Base-by-base conservation (phyloP, 2,329 filamentous ascomycete genomes). In the Colletotrichum phormii region DNA sequence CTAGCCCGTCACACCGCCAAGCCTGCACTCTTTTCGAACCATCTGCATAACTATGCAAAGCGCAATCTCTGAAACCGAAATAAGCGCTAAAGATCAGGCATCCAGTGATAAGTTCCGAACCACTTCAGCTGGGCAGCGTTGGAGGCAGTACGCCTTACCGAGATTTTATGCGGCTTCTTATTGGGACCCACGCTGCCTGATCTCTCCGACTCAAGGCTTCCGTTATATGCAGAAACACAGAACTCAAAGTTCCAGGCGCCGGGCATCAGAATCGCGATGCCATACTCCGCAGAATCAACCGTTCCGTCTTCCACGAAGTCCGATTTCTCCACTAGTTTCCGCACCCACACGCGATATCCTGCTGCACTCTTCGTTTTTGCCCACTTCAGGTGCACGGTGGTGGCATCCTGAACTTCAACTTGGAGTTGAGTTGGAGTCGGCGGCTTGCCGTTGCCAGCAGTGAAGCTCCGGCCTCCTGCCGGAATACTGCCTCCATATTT, bases 221-320 rank as follows among this genome's bases (percentile, higher is more conserved):
- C 76, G 37, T 77, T 77, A 46, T 68, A 74, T 42, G 76, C 69
- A 29, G 63, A 64, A n/a, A 77, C 71, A 64, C 67, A 75, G 49
- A 75, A 75, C 64, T 75, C 75, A 58, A 72, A 76, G 62, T 73
- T 72, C 75, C 75, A 77, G 8, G 71, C 70, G 8, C 75, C 74
- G 1, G 74, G 75, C 12, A 68, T 74, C 22, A 76, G 58, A 33
- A 75, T 75, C 12, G 51, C 49, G 12, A 75, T 31, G 2, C 61
- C 65, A 3, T 72, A 42, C 1, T 62, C 74, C 8, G 59, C 62
- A 6, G 5, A 29, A 4, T 53, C 37, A 15, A 55, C 57, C 18
- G 55, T 46, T n/a, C 31, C 67, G 31, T 70, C 61, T 13, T 57
- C 62, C 12, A 9, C 3, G 29, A 70, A 65, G 8, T 35, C 33